These are phyloP conservation scores for Pneumocystis carinii DNA, from an alignment of 1,139 yeast species.

Conservation along the genomic window DNA sequence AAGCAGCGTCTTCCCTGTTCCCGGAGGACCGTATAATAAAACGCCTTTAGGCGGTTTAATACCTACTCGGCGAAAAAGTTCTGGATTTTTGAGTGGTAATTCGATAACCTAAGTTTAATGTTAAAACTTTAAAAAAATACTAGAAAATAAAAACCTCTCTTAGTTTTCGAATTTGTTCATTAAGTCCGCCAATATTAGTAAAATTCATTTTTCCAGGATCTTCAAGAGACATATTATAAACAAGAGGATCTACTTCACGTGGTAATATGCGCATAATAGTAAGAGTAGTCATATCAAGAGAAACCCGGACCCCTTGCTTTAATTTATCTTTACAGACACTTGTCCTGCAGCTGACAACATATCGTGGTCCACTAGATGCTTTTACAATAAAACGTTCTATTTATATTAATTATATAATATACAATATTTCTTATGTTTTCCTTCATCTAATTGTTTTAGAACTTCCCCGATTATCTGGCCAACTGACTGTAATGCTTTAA, in stretches of 20 bases:
- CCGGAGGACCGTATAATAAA: constrained; percentile 95
- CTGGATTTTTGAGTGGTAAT: constrained; percentile 93
- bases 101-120: constrained; percentile 43
- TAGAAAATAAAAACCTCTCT: constrained; percentile 44
- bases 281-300: constrained; percentile 92
- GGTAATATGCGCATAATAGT: constrained; percentile 97
- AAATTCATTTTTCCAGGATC: constrained; percentile 94
- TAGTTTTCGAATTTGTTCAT: constrained; percentile 88
- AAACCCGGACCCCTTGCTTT: constrained; percentile 90
- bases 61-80: constrained; percentile 86
- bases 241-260: constrained; percentile 95
- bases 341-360: constrained; percentile 93
- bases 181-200: constrained; percentile 91
- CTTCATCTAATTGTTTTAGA: constrained; percentile 87
- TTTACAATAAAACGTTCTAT: constrained; percentile 50
- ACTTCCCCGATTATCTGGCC: constrained; percentile 98
- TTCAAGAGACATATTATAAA: constrained; percentile 94
- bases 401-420: constrained; percentile 1
- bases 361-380: constrained; percentile 88
- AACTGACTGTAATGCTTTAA: constrained; percentile 64
- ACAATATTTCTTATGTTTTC: constrained; percentile 35
- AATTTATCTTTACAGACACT: constrained; percentile 71
- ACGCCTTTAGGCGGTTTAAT: constrained; percentile 98
- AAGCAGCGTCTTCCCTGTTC: constrained; percentile 89
- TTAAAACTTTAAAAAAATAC: neutral